phyloP scores from a whole-genome alignment of 163 green algal species.

The Chlorella variabilis region DNA sequence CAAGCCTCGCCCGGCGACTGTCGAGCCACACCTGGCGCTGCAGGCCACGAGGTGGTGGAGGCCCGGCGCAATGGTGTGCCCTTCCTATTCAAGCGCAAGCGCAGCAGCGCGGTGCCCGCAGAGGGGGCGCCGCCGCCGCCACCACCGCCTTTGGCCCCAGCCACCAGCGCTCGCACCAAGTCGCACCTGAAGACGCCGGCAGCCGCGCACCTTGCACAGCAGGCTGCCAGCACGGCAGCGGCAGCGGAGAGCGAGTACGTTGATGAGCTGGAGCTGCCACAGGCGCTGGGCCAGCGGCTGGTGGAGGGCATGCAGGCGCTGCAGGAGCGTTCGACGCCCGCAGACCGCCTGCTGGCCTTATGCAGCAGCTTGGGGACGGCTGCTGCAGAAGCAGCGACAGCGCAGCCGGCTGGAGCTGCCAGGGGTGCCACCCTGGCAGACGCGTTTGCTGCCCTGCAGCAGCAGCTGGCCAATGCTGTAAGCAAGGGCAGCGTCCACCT shows the following conservation, averaged over 20 bases:
- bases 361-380: conserved; percentile 28
- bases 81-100: conserved; percentile 23
- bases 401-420: neutral
- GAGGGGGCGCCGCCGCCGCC: neutral
- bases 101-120: neutral
- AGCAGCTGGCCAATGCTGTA: conserved; percentile 16
- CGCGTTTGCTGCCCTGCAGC: conserved; percentile 7
- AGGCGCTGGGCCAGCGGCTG: conserved; percentile 13
- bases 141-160: neutral
- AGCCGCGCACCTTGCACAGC: neutral
- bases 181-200: conserved; percentile 15
- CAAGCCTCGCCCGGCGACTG: neutral
- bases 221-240: neutral
- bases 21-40: neutral
- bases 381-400: neutral
- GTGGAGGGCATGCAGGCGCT: conserved; percentile 15
- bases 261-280: conserved; percentile 16
- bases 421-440: neutral
- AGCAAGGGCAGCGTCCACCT: conserved; percentile 15
- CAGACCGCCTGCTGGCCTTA: conserved; percentile 33
- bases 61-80: conserved; percentile 10
- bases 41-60: conserved; percentile 55
- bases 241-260: conserved; percentile 20
- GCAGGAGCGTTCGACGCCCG: neutral
- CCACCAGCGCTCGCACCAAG: conserved; percentile 1